Conservation (phyloP, 345 rosid species). For the Kandelia obovata region DNA sequence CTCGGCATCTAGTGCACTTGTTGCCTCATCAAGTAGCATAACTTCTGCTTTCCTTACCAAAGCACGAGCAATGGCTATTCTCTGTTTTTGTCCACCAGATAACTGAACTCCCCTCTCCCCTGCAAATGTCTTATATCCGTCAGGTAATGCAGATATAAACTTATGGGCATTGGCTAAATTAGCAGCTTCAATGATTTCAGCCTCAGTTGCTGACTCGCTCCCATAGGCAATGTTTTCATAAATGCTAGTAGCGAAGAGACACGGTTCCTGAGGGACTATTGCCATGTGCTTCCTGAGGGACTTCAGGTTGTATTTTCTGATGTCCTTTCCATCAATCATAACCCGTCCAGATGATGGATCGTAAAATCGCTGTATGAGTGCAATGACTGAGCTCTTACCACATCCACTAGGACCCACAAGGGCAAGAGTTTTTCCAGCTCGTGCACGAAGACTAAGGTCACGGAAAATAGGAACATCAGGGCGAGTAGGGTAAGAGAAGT, state of each 20-base stretch:
- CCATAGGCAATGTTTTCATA: constrained; percentile 94
- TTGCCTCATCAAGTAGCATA: constrained; percentile 92
- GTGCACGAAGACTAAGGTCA: constrained; percentile 76
- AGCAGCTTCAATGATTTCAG: constrained; percentile 96
- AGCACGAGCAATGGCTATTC: constrained; percentile 81
- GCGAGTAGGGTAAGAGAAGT: constrained; percentile 90
- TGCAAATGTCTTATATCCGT: constrained; percentile 76
- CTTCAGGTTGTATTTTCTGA: constrained; percentile 89
- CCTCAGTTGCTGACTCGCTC: constrained; percentile 68
- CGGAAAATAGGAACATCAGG: constrained; percentile 79
- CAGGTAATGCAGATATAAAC: constrained; percentile 73
- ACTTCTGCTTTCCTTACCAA: constrained; percentile 79
- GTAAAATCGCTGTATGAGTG: constrained; percentile 76
- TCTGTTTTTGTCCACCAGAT: constrained; percentile 97
- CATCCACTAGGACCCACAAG: constrained; percentile 99
- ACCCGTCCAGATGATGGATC: constrained; percentile 91
- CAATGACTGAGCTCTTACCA: constrained; percentile 89
- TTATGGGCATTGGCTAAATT: constrained; percentile 85
- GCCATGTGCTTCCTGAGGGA: constrained; percentile 86
- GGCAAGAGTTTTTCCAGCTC: constrained; percentile 92
- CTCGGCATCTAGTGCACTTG: constrained; percentile 91
- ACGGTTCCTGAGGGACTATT: constrained; percentile 91
- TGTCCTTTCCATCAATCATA: constrained; percentile 85
- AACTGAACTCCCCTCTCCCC: constrained; percentile 94
- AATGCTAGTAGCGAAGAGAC: constrained; percentile 77